Evolutionary conservation across 2,329 filamentous ascomycete genomes (phyloP), one percentile per base, ranked within the genome.

Genomic region (Ophiocordyceps sinensis): DNA sequence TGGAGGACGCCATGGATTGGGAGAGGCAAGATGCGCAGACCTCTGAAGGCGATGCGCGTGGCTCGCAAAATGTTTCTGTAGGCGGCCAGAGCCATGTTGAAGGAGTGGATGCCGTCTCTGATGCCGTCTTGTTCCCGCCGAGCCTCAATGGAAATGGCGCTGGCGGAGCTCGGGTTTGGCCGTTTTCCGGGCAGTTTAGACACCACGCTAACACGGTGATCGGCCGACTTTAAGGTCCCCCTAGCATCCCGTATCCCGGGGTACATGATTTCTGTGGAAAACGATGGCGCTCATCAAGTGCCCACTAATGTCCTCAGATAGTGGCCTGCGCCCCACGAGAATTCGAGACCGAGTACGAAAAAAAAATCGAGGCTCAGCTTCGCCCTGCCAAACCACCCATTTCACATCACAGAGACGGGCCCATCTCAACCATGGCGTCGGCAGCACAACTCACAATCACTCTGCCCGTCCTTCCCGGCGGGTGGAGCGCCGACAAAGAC

Each of bases 401-500:
- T n/a, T 4, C 14, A 10, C 32, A 35, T 35, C 17, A 15, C 14
- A 14, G 32, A 34, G 41, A 45, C 45, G 41, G 29, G 8, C n/a
- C 10, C 15, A 35, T 31, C 44, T 29, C 38, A 45, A 51, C 40
- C 45, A 89, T 89, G 83, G 73, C 81, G 57, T 65, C 77, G 47
- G 68, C 76, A 41, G 63, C 70, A 28, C 69, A 77, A 47, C 67
- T 83, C 47, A 64, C 69, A 44, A 69, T 81, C 46, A 72, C 80
- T 17, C 73, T 95, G 37, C 87, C 87, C 38, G 62, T 76, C 55
- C 76, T 96, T 41, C 78, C 88, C 38, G 72, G 75, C 55, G 85
- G 78, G 52, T 96, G 89, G 88, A 70, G 75, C 37, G 82, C 77
- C 47, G 87, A 94, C 45, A 94, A 93, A 64, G 85, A 93, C 64